These are phyloP conservation scores for Gyromitra esculenta DNA, from an alignment of 2,329 filamentous ascomycete genomes.

Conservation along the genomic window DNA sequence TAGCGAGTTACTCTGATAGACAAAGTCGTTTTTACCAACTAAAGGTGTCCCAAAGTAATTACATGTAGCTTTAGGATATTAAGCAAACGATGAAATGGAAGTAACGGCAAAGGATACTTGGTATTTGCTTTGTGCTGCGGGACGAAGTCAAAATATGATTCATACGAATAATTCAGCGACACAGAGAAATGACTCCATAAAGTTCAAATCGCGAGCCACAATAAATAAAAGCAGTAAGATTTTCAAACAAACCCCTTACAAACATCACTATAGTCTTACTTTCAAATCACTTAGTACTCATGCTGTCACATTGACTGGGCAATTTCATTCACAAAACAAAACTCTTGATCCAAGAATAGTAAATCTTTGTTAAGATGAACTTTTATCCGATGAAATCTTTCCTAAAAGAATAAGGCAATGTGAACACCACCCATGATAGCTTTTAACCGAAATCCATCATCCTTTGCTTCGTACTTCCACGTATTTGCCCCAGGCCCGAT, in stretches of 20 bases:
- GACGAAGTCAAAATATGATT: neutral
- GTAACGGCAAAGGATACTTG: neutral
- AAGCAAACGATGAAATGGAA: neutral
- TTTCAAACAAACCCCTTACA: neutral
- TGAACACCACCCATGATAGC: conserved; percentile 15
- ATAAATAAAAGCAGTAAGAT: neutral
- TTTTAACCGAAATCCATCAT: conserved; percentile 36
- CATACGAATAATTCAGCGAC: neutral
- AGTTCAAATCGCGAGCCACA: neutral
- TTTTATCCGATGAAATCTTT: conserved; percentile 17
- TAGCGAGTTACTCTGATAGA: conserved; percentile 15
- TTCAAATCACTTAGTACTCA: neutral
- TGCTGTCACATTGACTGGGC: neutral
- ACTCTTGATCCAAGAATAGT: neutral
- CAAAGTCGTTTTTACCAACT: neutral
- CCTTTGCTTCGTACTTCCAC: conserved; percentile 6
- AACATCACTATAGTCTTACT: neutral
- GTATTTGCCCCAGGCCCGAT: conserved; percentile 19
- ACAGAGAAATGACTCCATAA: neutral
- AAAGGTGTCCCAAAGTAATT: neutral
- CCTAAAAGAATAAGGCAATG: conserved; percentile 12
- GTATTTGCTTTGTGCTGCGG: no score
- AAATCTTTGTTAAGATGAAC: neutral
- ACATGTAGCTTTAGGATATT: neutral
- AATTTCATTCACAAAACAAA: neutral